These are phyloP conservation scores for grape (Vitis vinifera) DNA, from an alignment of 164 flowering plant genomes.

Conservation along the genomic window ASM3070453v1 NC_081816.1:9039501-9040000, in stretches of 20 bases:
- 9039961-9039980: conserved; percentile 10
- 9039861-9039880: conserved; percentile 8
- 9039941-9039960: conserved; percentile 22
- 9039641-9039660: conserved; percentile 12
- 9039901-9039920: conserved; percentile 14
- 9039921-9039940: conserved; percentile 5
- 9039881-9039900: conserved; percentile 10
- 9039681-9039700: conserved; percentile 15
- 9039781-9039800: neutral
- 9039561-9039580: too few relatives aligned
- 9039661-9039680: conserved; percentile 18
- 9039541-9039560: too few relatives aligned
- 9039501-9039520: too few relatives aligned
- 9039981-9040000: conserved; percentile 12
- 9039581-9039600: too few relatives aligned
- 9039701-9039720: conserved; percentile 19
- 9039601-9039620: too few relatives aligned
- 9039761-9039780: conserved; percentile 19
- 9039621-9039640: too few relatives aligned
- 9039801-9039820: neutral
- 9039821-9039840: conserved; percentile 6
- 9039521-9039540: too few relatives aligned
- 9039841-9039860: conserved; percentile 16
- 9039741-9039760: conserved; percentile 17
- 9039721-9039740: conserved; percentile 29